A percentile compares a stretch with the other conserved stretches of the same genome.
phyloP scores from a whole-genome alignment of 2,329 filamentous ascomycete genomes.

The Incumbomyces delicatus region DNA sequence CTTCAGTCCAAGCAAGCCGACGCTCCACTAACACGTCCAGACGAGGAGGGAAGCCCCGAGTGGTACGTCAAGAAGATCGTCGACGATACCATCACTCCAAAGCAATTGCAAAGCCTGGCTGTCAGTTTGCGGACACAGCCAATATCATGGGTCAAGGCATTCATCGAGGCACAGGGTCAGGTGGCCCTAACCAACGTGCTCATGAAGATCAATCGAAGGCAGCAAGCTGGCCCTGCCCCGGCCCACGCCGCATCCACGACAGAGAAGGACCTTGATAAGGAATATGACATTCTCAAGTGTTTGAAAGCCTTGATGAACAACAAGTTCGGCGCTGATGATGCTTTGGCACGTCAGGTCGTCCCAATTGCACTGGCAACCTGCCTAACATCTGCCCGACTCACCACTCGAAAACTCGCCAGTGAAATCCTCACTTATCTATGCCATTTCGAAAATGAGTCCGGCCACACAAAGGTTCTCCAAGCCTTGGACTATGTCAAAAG shows the following conservation, averaged over 20 bases:
- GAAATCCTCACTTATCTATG: conserved; percentile 94
- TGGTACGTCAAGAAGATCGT: conserved; percentile 97
- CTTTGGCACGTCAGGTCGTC: conserved; percentile 78
- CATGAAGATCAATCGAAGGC: conserved; percentile 84
- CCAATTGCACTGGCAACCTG: conserved; percentile 79
- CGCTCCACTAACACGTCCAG: conserved; percentile 57
- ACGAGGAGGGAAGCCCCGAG: conserved; percentile 92
- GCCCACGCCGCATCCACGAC: conserved; percentile 46
- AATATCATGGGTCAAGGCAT: conserved; percentile 93
- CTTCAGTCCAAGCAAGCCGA: conserved; percentile 61
- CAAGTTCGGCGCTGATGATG: conserved; percentile 96
- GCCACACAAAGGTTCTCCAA: conserved; percentile 87
- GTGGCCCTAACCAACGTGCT: conserved; percentile 91
- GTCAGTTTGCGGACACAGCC: conserved; percentile 94
- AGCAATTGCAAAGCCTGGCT: conserved; percentile 83
- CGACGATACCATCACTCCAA: conserved; percentile 86
- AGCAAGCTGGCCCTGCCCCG: conserved; percentile 60
- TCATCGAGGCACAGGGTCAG: conserved; percentile 95
- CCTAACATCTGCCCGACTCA: conserved; percentile 76
- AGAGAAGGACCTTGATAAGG: conserved; percentile 77
- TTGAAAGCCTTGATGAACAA: conserved; percentile 98
- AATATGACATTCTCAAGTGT: conserved; percentile 97
- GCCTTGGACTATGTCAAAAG: conserved; percentile 85
- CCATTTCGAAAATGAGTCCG: conserved; percentile 81
- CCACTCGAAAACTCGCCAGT: conserved; percentile 87